Base-by-base conservation (phyloP, 1,139 yeast species). In the Yamadazyma siamensis region DNA sequence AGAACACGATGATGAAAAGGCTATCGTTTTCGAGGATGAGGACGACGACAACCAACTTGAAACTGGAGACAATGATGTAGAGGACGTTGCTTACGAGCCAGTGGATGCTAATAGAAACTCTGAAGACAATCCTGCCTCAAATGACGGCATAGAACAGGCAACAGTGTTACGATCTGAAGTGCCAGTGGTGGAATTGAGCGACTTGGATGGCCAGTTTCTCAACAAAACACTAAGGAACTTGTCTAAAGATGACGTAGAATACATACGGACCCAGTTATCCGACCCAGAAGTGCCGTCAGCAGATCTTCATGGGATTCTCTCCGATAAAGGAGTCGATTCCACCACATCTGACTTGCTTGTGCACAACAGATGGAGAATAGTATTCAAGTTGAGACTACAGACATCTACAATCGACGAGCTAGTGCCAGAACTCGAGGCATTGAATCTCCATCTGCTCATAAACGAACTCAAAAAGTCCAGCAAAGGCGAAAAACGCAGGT, bases 331-430 rank as follows among this genome's bases (percentile, higher is more conserved):
- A n/a, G n/a, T n/a, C n/a, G n/a, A n/a, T n/a, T n/a, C n/a, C n/a
- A n/a, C n/a, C n/a, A n/a, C n/a, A n/a, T n/a, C n/a, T 76, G 33
- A 59, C 68, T 13, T 26, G 6, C 10, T 34, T 9, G 11, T 34
- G 5, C 26, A 26, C 13, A 35, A 35, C 19, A 23, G 38, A 19
- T 32, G 30, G 31, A 29, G 33, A 28, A 57, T 83, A 5, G 73
- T 71, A 2, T 82, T 78, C 73, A 75, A n/a, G n/a, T n/a, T n/a
- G n/a, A 80, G 22, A 59, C 74, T 1, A 61, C 59, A 33, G 52
- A 10, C 47, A 58, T 6, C 66, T 61, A 5, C 32, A 13, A 25
- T 35, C 12, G 51, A 49, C 0, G 61, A 60, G 5, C 52, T 61
- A 16, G 52, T 39, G 14, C 35, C 37, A 12, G 51, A 49, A 18